phyloP scores from a whole-genome alignment of 1,284 basidiomycete genomes.

The Naganishia sp. region DNA sequence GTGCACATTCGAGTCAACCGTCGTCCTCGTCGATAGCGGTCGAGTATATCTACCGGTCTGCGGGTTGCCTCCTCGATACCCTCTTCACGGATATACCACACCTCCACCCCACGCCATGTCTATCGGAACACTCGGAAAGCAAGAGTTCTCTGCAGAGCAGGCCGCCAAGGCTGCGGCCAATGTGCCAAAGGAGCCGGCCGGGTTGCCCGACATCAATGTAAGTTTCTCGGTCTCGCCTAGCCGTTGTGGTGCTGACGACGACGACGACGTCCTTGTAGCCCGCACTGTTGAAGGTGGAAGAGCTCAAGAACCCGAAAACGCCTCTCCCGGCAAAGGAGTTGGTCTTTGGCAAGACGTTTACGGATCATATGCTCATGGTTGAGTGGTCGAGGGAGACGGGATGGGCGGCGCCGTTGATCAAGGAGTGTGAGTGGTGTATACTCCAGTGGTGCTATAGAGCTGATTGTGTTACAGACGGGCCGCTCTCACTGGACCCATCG shows the following conservation, averaged over 20 bases:
- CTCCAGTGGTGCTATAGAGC: background rate
- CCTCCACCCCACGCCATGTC: too few species aligned
- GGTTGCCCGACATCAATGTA: constrained; percentile 57
- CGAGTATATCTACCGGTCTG: too few species aligned
- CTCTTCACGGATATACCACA: too few species aligned
- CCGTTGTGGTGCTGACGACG: background rate
- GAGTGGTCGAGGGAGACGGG: constrained; percentile 73
- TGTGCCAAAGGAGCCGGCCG: constrained; percentile 57
- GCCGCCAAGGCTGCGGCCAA: constrained; percentile 42
- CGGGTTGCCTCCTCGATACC: too few species aligned
- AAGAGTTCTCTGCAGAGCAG: too few species aligned
- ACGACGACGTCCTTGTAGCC: constrained; percentile 49
- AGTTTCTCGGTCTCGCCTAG: constrained; percentile 34
- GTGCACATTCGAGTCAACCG: too few species aligned
- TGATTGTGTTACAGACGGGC: constrained; percentile 60
- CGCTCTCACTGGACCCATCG: constrained; percentile 76
- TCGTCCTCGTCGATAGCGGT: too few species aligned
- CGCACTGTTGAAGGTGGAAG: constrained; percentile 58
- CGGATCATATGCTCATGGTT: constrained; percentile 90
- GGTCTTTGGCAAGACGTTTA: constrained; percentile 62
- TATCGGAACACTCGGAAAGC: too few species aligned
- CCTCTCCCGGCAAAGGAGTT: constrained; percentile 53
- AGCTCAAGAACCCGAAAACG: constrained; percentile 56
- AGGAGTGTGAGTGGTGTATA: constrained; percentile 65
- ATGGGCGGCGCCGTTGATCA: constrained; percentile 81